Percentiles rank a stretch among this genome's conserved stretches.
Evolutionary conservation across 2,329 filamentous ascomycete species (phyloP).

Genomic region (Curvularia lunata): DNA sequence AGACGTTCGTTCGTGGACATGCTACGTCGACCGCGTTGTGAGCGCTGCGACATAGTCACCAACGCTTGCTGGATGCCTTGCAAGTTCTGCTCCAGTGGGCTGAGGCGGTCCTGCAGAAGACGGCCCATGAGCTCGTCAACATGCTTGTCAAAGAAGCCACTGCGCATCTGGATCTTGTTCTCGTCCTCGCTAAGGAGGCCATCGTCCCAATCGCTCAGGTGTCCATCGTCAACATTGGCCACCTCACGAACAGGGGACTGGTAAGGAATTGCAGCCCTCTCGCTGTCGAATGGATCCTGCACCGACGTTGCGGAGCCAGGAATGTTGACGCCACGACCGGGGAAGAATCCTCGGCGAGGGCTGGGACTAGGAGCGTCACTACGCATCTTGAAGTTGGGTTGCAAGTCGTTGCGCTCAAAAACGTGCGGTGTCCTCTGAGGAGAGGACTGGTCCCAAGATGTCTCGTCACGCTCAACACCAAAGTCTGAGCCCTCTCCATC

Average conservation of each 20-base stretch:
- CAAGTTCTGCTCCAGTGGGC: conserved; percentile 81
- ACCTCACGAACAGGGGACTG: conserved; percentile 67
- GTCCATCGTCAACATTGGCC: conserved; percentile 67
- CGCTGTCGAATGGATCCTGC: conserved; percentile 67
- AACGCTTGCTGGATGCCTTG: conserved; percentile 76
- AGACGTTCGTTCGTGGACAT: conserved; percentile 69
- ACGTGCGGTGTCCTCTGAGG: conserved; percentile 42
- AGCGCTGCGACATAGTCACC: conserved; percentile 60
- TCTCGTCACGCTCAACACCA: conserved; percentile 70
- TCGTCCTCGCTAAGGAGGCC: conserved; percentile 77
- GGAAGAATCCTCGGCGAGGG: conserved; percentile 59
- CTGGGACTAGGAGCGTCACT: conserved; percentile 78
- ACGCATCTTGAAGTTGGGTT: conserved; percentile 56
- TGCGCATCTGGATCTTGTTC: conserved; percentile 78
- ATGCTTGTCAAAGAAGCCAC: conserved; percentile 87
- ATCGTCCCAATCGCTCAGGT: conserved; percentile 90
- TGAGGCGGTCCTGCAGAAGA: conserved; percentile 75
- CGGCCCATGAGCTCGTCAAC: conserved; percentile 85
- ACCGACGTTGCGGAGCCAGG: conserved; percentile 46
- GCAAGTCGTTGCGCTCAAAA: conserved; percentile 41
- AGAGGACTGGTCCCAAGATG: conserved; percentile 50
- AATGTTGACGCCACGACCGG: conserved; percentile 25
- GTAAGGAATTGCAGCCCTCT: conserved; percentile 61
- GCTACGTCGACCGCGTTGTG: conserved; percentile 65
- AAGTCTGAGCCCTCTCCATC: conserved; percentile 75